Percentiles rank a stretch among this genome's conserved stretches.
Evolutionary conservation across 345 rosid species (phyloP).

Genomic region (Salix suchowensis): DNA sequence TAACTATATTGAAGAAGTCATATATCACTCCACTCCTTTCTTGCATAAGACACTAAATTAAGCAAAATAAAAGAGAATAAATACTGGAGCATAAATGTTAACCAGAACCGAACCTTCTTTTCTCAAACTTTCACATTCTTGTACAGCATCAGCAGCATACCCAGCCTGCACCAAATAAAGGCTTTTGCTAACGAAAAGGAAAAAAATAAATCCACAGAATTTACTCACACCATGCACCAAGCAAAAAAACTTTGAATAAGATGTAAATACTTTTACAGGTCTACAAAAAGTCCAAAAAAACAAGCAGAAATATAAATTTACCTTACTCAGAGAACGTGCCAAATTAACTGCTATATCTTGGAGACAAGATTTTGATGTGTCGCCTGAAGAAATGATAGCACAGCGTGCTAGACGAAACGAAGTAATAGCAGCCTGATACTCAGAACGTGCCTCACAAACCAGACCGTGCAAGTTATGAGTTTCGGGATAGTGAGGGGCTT

Average conservation of each 20-base stretch:
- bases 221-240: neutral
- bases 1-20: neutral
- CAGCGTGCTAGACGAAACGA: constrained; percentile 62
- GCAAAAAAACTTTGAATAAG: neutral
- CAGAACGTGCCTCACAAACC: constrained; percentile 67
- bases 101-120: constrained; percentile 45
- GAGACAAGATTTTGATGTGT: constrained; percentile 38
- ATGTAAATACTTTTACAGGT: constrained; percentile 1
- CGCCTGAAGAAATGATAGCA: constrained; percentile 41
- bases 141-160: constrained; percentile 53
- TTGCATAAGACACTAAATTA: neutral
- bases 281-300: neutral
- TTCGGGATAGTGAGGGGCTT: constrained; percentile 71
- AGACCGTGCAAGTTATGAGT: constrained; percentile 85
- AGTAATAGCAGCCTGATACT: constrained; percentile 56
- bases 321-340: constrained; percentile 76
- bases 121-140: constrained; percentile 62
- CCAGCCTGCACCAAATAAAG: constrained; percentile 45
- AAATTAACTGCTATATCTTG: constrained; percentile 66
- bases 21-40: neutral
- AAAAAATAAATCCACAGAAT: neutral
- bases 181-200: constrained; percentile 10
- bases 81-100: neutral
- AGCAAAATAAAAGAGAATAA: neutral
- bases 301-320: constrained; percentile 24